Conservation (phyloP, 2,329 filamentous ascomycete species). For the Epichloe amarillans region DNA sequence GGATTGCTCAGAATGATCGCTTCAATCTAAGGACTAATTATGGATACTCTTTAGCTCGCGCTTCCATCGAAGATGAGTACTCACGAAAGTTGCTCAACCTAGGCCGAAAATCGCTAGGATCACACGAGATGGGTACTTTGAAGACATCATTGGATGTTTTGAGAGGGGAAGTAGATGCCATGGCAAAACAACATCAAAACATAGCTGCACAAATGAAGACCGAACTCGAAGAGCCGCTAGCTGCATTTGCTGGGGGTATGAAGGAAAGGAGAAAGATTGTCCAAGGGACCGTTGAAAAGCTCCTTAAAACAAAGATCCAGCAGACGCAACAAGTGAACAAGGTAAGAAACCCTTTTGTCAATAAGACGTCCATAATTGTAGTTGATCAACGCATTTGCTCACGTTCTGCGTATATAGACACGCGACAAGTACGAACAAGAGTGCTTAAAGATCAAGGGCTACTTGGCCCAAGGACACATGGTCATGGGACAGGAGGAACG, state of each 20-base stretch:
- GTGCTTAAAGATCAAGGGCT: slow-evolving; percentile 95
- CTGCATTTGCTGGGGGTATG: slow-evolving; percentile 84
- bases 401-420: slow-evolving; percentile 36
- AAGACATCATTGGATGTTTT: slow-evolving; percentile 77
- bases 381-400: background rate
- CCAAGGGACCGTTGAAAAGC: slow-evolving; percentile 83
- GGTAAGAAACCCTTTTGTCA: slow-evolving; percentile 29
- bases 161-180: slow-evolving; percentile 77
- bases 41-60: slow-evolving; percentile 46
- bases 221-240: slow-evolving; percentile 85
- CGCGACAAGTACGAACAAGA: slow-evolving; percentile 95
- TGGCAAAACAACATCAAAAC: slow-evolving; percentile 83
- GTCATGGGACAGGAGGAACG: slow-evolving; percentile 99
- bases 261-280: slow-evolving; percentile 96
- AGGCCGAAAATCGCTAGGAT: slow-evolving; percentile 78
- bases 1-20: slow-evolving; percentile 12
- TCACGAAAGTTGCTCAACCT: slow-evolving; percentile 76
- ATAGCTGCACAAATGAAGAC: slow-evolving; percentile 92
- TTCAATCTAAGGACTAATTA: background rate
- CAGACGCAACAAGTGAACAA: slow-evolving; percentile 90
- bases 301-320: slow-evolving; percentile 84
- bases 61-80: slow-evolving; percentile 94
- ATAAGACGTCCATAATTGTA: background rate
- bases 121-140: slow-evolving; percentile 72
- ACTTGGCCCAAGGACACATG: slow-evolving; percentile 97